Conservation (phyloP, 1,139 yeast genomes). For the Pneumocystis sp. region DNA sequence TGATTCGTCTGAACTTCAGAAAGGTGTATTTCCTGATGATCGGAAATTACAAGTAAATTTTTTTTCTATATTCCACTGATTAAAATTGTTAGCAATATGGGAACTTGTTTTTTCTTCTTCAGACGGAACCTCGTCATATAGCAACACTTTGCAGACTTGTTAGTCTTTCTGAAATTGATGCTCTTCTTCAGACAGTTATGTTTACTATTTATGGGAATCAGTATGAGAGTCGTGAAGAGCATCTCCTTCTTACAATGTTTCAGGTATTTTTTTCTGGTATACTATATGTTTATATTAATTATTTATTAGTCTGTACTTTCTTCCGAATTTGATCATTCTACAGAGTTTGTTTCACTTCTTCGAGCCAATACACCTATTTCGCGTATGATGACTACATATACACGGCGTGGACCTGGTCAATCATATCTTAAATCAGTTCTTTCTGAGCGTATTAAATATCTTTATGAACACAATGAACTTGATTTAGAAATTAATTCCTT, state of each 20-base stretch:
- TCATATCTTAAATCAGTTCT: slow-evolving; percentile 26
- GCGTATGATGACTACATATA: slow-evolving; percentile 32
- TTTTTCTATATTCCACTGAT: background rate
- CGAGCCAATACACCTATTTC: slow-evolving; percentile 32
- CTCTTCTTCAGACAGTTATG: slow-evolving; percentile 30
- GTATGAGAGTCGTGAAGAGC: slow-evolving; percentile 31
- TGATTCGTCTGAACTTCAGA: slow-evolving; percentile 15
- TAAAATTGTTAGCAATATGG: slow-evolving; percentile 22
- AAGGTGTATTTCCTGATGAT: slow-evolving; percentile 16
- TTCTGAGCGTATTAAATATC: slow-evolving; percentile 22
- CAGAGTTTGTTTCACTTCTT: slow-evolving; percentile 27
- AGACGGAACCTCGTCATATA: slow-evolving; percentile 29
- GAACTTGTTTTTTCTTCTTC: slow-evolving; percentile 27
- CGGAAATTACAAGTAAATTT: slow-evolving; percentile 11
- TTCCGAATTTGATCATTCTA: slow-evolving; percentile 26
- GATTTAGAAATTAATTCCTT: slow-evolving; percentile 28
- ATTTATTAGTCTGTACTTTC: slow-evolving; percentile 22
- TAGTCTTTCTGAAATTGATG: slow-evolving; percentile 29
- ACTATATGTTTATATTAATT: background rate
- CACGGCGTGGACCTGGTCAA: slow-evolving; percentile 32
- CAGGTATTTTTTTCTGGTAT: slow-evolving; percentile 17
- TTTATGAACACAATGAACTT: slow-evolving; percentile 22
- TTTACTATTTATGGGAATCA: slow-evolving; percentile 32
- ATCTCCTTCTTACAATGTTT: slow-evolving; percentile 27
- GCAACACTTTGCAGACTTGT: slow-evolving; percentile 27